phyloP scores from a whole-genome alignment of 1,284 basidiomycete genomes.

The Farysia itapuensis region DNA sequence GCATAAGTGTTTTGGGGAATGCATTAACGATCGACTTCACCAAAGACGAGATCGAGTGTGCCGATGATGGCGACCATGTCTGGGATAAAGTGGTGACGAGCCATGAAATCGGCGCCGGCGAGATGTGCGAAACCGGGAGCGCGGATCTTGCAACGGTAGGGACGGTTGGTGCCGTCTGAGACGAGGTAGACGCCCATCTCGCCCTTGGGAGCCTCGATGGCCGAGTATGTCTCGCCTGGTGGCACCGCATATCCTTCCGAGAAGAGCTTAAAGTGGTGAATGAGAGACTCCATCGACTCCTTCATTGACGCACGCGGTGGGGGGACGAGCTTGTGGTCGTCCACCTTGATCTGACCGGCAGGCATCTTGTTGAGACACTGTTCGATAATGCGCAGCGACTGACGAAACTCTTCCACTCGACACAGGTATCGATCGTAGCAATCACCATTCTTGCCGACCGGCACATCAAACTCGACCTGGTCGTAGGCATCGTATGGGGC shows the following conservation, averaged over 20 bases:
- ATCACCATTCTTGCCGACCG: constrained; percentile 93
- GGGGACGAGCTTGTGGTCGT: constrained; percentile 97
- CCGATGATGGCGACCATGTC: constrained; percentile 59
- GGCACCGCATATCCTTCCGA: constrained; percentile 96
- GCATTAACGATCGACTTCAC: constrained; percentile 56
- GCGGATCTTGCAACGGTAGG: constrained; percentile 58
- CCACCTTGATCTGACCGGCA: constrained; percentile 85
- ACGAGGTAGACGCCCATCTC: constrained; percentile 72
- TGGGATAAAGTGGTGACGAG: constrained; percentile 55
- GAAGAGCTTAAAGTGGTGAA: constrained; percentile 96
- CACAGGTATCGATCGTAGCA: constrained; percentile 94
- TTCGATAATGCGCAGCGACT: constrained; percentile 85
- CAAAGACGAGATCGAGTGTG: constrained; percentile 58
- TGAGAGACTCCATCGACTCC: constrained; percentile 93
- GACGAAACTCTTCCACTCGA: constrained; percentile 96
- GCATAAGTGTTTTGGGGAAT: too few relatives aligned
- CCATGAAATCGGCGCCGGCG: constrained; percentile 57
- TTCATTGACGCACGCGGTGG: constrained; percentile 97
- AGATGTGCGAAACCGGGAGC: constrained; percentile 59
- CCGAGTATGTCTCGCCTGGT: constrained; percentile 91
- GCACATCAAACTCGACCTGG: constrained; percentile 96
- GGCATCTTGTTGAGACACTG: constrained; percentile 94
- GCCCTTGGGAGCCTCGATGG: constrained; percentile 97
- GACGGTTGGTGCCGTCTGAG: constrained; percentile 57
- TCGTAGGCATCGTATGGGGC: constrained; percentile 96